A percentile compares a stretch with the other conserved stretches of the same genome.
Conservation (phyloP, 192 early-diverging fungal genomes). For the Podila clonocystis region DNA sequence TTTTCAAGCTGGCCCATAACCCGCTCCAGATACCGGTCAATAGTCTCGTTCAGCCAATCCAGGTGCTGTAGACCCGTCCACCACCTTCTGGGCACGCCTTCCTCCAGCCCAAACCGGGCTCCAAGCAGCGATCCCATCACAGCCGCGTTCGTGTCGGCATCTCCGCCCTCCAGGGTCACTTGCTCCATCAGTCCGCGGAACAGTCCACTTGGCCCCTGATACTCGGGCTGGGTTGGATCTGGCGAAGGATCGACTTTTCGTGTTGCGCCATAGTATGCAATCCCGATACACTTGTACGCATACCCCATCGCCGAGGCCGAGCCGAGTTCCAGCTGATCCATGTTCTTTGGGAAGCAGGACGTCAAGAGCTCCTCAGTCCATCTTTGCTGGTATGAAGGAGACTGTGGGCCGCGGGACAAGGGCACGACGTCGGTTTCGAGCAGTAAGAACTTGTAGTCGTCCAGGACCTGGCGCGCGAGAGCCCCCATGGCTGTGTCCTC, state of each 20-base stretch:
- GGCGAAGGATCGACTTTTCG: constrained; percentile 20
- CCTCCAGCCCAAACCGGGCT: constrained; percentile 51
- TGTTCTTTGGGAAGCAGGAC: constrained; percentile 45
- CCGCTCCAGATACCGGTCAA: constrained; percentile 14
- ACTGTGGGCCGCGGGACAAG: neutral
- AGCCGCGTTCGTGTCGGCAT: constrained; percentile 48
- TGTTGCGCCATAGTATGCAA: constrained; percentile 48
- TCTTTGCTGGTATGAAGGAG: neutral
- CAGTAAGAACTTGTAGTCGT: constrained; percentile 38
- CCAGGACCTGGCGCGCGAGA: constrained; percentile 24
- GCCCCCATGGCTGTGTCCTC: constrained; percentile 27
- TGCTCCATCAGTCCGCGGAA: constrained; percentile 59
- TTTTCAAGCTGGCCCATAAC: constrained; percentile 16
- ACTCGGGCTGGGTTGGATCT: constrained; percentile 24
- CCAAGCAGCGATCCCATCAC: constrained; percentile 65
- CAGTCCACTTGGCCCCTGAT: constrained; percentile 22
- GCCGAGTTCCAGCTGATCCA: constrained; percentile 46
- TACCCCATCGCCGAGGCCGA: constrained; percentile 49
- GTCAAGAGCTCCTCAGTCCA: constrained; percentile 18
- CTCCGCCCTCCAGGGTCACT: constrained; percentile 61
- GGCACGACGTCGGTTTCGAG: constrained; percentile 21
- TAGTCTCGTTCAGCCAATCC: constrained; percentile 12
- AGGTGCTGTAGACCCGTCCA: constrained; percentile 28
- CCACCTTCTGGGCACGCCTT: constrained; percentile 17
- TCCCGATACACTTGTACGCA: constrained; percentile 60